Evolutionary conservation across 164 flowering plant genomes (phyloP).

Genomic region (Piper longum): DNA sequence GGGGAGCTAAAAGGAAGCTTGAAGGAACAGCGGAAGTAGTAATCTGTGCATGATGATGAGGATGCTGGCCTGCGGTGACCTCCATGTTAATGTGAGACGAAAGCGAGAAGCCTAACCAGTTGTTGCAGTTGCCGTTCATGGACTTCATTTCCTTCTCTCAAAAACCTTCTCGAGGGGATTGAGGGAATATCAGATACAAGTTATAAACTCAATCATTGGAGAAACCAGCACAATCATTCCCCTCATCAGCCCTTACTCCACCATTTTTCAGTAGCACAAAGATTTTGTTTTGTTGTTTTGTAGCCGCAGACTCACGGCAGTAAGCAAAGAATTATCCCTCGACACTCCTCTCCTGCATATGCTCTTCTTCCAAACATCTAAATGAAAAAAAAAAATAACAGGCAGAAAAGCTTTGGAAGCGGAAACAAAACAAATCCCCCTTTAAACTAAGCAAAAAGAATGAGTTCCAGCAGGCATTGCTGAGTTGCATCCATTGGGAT

Average conservation of each 20-base stretch:
- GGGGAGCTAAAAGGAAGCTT: constrained; percentile 30
- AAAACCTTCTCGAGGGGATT: background rate
- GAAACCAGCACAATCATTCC: constrained; percentile 33
- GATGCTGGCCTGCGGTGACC: constrained; percentile 27
- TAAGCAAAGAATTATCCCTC: background rate
- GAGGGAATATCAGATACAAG: constrained; percentile 11
- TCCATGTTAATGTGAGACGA: constrained; percentile 68
- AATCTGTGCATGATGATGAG: constrained; percentile 12
- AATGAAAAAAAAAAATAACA: background rate
- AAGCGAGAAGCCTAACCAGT: constrained; percentile 90
- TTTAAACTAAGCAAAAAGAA: too few species aligned
- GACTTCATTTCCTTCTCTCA: constrained; percentile 42
- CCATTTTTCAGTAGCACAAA: background rate
- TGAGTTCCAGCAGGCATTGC: too few species aligned
- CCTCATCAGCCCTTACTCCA: constrained; percentile 7
- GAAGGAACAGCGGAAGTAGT: constrained; percentile 1
- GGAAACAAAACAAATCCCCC: constrained; percentile 17
- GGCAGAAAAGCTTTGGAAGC: constrained; percentile 11
- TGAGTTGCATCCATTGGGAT: constrained; percentile 6
- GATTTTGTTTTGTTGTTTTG: background rate
- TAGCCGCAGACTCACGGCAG: background rate
- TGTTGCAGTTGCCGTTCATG: constrained; percentile 28
- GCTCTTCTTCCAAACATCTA: constrained; percentile 1
- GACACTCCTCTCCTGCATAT: background rate
- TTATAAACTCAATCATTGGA: constrained; percentile 47